Conservation (phyloP, 306 rosid genomes). For the Vigna nakashimae region DNA sequence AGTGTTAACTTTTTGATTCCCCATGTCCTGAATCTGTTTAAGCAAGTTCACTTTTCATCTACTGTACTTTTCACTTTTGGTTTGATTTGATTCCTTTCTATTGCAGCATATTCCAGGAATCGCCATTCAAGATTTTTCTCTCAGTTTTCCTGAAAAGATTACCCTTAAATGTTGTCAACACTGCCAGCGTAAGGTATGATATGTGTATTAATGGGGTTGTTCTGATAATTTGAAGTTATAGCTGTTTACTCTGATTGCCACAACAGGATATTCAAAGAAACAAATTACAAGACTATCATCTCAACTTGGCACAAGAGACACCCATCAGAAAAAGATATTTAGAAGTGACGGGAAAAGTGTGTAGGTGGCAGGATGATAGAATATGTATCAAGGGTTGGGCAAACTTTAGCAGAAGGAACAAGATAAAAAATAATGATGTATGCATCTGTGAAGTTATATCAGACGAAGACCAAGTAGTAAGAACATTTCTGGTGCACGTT, state of each 20-base stretch:
- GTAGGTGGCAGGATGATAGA: constrained; percentile 35
- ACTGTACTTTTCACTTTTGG: constrained; percentile 14
- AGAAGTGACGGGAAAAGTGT: background rate
- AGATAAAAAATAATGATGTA: constrained; percentile 4
- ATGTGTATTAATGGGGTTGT: background rate
- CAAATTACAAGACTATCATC: background rate
- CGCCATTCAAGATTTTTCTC: constrained; percentile 6
- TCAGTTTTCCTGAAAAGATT: constrained; percentile 3
- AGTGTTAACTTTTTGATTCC: background rate
- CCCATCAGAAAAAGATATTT: background rate
- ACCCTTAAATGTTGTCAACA: constrained; percentile 36
- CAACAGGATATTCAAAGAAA: constrained; percentile 17
- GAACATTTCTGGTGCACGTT: constrained; percentile 39
- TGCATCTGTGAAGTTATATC: constrained; percentile 46
- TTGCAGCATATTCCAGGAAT: constrained; percentile 38
- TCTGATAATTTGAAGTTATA: background rate
- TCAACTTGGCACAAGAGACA: background rate
- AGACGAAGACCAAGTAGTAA: background rate
- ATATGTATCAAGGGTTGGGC: constrained; percentile 25
- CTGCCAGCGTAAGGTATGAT: constrained; percentile 36
- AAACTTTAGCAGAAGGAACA: constrained; percentile 20
- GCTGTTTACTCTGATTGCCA: background rate
- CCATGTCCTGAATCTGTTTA: background rate
- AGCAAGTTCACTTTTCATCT: constrained; percentile 3
- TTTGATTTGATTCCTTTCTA: background rate